phyloP scores from a whole-genome alignment of 306 rosid genomes.

The Datisca glomerata region DNA sequence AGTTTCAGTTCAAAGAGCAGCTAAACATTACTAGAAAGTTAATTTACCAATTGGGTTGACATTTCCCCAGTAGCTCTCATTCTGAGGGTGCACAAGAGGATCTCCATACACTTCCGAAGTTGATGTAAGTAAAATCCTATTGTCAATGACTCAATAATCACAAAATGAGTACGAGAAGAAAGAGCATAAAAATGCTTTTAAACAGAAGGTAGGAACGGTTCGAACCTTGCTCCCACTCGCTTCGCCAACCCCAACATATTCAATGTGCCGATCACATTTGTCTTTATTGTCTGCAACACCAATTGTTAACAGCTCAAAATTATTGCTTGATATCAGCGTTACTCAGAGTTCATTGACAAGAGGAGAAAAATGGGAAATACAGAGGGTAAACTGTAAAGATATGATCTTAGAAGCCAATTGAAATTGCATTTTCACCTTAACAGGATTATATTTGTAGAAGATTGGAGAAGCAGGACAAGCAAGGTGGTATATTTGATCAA shows the following conservation, averaged over 20 bases:
- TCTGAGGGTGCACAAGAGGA: slow-evolving; percentile 94
- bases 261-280: slow-evolving; percentile 94
- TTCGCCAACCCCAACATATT: slow-evolving; percentile 99
- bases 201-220: not conserved
- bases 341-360: too few relatives aligned
- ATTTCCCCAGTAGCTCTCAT: slow-evolving; percentile 95
- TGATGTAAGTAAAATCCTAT: slow-evolving; percentile 95
- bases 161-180: slow-evolving; percentile 17
- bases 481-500: slow-evolving; percentile 91
- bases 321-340: too few relatives aligned
- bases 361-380: too few relatives aligned
- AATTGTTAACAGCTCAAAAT: not conserved
- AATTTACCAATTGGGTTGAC: slow-evolving; percentile 87
- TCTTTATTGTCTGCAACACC: slow-evolving; percentile 73
- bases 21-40: too few relatives aligned
- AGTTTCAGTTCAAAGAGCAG: too few relatives aligned
- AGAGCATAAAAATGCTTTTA: not conserved
- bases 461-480: slow-evolving; percentile 98
- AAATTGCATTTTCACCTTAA: too few relatives aligned
- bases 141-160: slow-evolving; percentile 6
- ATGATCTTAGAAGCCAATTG: too few relatives aligned
- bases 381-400: too few relatives aligned
- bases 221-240: slow-evolving; percentile 97
- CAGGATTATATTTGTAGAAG: slow-evolving; percentile 94
- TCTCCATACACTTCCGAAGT: slow-evolving; percentile 98